Conservation (phyloP, 2,329 filamentous ascomycete genomes). For the Phaeophleospora eucalypticola region DNA sequence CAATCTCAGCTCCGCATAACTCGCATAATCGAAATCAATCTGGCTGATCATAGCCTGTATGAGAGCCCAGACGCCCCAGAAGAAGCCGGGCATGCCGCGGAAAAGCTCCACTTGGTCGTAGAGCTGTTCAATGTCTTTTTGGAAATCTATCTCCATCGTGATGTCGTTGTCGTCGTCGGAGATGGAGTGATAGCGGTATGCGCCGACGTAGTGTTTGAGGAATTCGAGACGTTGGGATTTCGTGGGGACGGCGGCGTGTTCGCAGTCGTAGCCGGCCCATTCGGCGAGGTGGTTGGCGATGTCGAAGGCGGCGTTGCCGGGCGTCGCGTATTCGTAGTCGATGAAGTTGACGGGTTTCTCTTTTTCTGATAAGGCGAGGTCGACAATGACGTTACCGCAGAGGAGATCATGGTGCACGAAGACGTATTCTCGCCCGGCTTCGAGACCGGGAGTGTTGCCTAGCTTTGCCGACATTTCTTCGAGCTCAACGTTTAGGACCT, state of each 20-base stretch:
- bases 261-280: slow-evolving; percentile 96
- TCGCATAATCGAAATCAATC: slow-evolving; percentile 95
- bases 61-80: slow-evolving; percentile 88
- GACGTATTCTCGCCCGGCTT: slow-evolving; percentile 67
- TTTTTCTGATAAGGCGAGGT: slow-evolving; percentile 24
- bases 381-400: slow-evolving; percentile 93
- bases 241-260: slow-evolving; percentile 78
- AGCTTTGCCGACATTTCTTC: slow-evolving; percentile 65
- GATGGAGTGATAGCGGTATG: slow-evolving; percentile 53
- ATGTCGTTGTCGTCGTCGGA: slow-evolving; percentile 44
- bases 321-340: slow-evolving; percentile 96
- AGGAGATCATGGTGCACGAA: slow-evolving; percentile 95
- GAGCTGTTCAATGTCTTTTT: slow-evolving; percentile 64
- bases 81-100: slow-evolving; percentile 84
- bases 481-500: slow-evolving; percentile 69
- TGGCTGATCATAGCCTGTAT: slow-evolving; percentile 92
- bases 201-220: slow-evolving; percentile 73
- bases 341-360: slow-evolving; percentile 68
- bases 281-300: slow-evolving; percentile 97
- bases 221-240: slow-evolving; percentile 72
- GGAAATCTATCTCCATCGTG: slow-evolving; percentile 43
- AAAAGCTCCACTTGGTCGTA: slow-evolving; percentile 80
- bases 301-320: slow-evolving; percentile 91
- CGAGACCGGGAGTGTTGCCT: slow-evolving; percentile 72
- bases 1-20: slow-evolving; percentile 79